phyloP scores from a whole-genome alignment of 2,329 filamentous ascomycete genomes.

The Microsporum canis region DNA sequence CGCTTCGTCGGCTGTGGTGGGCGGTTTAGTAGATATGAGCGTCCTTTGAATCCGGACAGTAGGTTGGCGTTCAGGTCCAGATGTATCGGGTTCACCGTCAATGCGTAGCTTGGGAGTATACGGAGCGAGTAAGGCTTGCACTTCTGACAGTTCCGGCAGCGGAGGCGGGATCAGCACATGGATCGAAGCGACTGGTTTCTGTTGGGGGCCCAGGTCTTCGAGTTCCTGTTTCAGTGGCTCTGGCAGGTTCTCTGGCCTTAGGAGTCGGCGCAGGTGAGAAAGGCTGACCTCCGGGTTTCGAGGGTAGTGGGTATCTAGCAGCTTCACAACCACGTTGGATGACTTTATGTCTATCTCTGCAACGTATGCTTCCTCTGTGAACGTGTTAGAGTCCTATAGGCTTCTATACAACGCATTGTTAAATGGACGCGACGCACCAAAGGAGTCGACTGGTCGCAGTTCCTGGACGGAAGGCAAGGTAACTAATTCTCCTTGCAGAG shows the following conservation, averaged over 20 bases:
- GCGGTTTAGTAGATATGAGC: constrained; percentile 32
- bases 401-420: not conserved
- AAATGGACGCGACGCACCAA: constrained; percentile 23
- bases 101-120: constrained; percentile 21
- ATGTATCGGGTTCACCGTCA: not conserved
- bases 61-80: constrained; percentile 4
- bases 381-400: constrained; percentile 9
- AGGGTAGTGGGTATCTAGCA: constrained; percentile 28
- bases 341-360: constrained; percentile 35
- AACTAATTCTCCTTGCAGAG: constrained; percentile 26
- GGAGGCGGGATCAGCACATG: constrained; percentile 34
- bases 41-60: constrained; percentile 23
- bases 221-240: constrained; percentile 15
- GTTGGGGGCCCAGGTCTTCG: not conserved
- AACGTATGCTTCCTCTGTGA: constrained; percentile 32
- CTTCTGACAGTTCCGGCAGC: constrained; percentile 24
- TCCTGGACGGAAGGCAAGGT: constrained; percentile 37
- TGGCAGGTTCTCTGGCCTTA: constrained; percentile 27
- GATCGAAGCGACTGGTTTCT: constrained; percentile 20
- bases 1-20: constrained; percentile 31
- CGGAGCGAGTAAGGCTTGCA: constrained; percentile 28
- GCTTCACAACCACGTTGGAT: constrained; percentile 36
- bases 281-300: constrained; percentile 24
- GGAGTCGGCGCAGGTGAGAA: constrained; percentile 34
- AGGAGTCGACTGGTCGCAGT: constrained; percentile 30